Percentiles rank a stretch among this genome's conserved stretches.
phyloP scores from a whole-genome alignment of 257 asterid species.

The Capsicum chinense region DNA sequence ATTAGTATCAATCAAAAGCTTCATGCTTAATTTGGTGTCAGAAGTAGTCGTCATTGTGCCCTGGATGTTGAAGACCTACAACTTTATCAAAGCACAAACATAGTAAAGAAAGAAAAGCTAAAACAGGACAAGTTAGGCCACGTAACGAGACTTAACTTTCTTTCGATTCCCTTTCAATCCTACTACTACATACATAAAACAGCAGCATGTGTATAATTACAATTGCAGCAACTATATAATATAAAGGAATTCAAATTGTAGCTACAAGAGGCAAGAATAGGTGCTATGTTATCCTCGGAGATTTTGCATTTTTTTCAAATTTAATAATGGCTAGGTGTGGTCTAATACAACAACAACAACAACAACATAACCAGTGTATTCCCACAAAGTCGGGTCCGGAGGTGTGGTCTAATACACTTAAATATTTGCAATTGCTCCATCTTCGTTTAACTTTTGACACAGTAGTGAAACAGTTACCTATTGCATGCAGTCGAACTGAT shows the following conservation, averaged over 20 bases:
- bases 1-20: constrained; percentile 45
- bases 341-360: not conserved
- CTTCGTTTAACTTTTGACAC: not conserved
- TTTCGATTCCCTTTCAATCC: not conserved
- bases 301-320: not conserved
- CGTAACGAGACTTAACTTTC: not conserved
- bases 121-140: not conserved
- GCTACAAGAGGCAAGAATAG: not conserved
- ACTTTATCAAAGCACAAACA: not conserved
- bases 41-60: not conserved
- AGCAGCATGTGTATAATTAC: not conserved
- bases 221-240: not conserved
- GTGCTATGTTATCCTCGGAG: not conserved
- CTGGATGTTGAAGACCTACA: not conserved
- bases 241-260: too few relatives aligned
- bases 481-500: not conserved
- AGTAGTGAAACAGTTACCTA: not conserved
- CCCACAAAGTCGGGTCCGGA: not conserved
- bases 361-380: too few relatives aligned
- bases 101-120: not conserved
- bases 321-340: not conserved
- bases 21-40: constrained; percentile 40
- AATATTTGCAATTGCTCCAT: not conserved
- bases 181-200: not conserved
- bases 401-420: not conserved